phyloP scores from a whole-genome alignment of 345 rosid genomes.

The Toxicodendron radicans region DNA sequence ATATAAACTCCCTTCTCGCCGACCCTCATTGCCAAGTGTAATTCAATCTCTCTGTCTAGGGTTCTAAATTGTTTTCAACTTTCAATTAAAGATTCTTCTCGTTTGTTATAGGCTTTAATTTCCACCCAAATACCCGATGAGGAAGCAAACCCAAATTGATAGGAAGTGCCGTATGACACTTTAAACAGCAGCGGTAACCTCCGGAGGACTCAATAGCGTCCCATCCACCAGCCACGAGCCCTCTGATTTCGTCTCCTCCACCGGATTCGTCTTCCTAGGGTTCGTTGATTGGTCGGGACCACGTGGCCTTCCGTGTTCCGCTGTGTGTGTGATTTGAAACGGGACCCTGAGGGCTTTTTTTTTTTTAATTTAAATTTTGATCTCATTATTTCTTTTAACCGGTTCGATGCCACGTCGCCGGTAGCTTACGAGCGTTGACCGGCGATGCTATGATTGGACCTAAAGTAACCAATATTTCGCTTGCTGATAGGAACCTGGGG shows the following conservation, averaged over 20 bases:
- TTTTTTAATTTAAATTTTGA: not conserved
- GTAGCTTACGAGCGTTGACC: slow-evolving; percentile 51
- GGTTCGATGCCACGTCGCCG: slow-evolving; percentile 66
- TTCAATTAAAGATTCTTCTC: not conserved
- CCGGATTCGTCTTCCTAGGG: slow-evolving; percentile 20
- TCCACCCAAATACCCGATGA: slow-evolving; percentile 31
- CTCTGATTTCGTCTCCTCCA: slow-evolving; percentile 14
- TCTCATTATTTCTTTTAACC: not conserved
- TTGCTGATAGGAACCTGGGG: slow-evolving; percentile 68
- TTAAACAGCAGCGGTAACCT: slow-evolving; percentile 24
- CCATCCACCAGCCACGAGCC: slow-evolving; percentile 22
- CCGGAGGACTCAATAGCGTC: slow-evolving; percentile 6
- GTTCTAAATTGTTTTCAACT: not conserved
- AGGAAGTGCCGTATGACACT: slow-evolving; percentile 80
- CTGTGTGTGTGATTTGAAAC: slow-evolving; percentile 56
- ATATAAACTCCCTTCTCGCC: not conserved
- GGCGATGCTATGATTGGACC: slow-evolving; percentile 63
- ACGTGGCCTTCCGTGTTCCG: slow-evolving; percentile 20
- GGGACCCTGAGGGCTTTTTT: slow-evolving; percentile 53
- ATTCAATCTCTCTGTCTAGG: not conserved
- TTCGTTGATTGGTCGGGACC: slow-evolving; percentile 19
- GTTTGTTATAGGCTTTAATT: not conserved
- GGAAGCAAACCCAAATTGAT: slow-evolving; percentile 51
- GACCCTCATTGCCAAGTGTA: rapidly evolving
- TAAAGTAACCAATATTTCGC: slow-evolving; percentile 43